phyloP scores from a whole-genome alignment of 208 protist species.

The Perkinsela sp. region DNA sequence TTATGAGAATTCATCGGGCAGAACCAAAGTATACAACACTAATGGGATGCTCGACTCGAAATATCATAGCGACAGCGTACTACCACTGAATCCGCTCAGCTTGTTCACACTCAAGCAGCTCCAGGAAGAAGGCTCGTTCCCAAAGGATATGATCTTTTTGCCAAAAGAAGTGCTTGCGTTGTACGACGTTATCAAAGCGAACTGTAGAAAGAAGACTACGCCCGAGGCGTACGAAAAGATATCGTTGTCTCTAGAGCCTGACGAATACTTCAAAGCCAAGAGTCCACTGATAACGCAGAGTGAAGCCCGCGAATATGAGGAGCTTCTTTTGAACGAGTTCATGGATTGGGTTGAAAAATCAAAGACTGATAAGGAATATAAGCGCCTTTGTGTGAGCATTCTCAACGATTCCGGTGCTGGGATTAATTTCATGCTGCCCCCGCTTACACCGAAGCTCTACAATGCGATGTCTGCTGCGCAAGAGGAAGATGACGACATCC shows the following conservation, averaged over 20 bases:
- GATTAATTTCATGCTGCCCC: neutral
- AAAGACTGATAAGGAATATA: slow-evolving; percentile 5
- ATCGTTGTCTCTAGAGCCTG: slow-evolving; percentile 21
- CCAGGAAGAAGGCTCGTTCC: slow-evolving; percentile 20
- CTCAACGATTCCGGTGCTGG: neutral
- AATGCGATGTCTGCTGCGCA: neutral
- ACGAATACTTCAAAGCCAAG: slow-evolving; percentile 38
- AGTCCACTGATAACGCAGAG: slow-evolving; percentile 41
- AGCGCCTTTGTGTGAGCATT: neutral
- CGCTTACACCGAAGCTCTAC: neutral
- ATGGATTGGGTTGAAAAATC: slow-evolving; percentile 33
- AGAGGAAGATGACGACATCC: neutral
- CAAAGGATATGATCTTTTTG: slow-evolving; percentile 48
- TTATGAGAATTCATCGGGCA: neutral
- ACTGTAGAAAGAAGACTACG: slow-evolving; percentile 14
- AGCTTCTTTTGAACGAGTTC: slow-evolving; percentile 39
- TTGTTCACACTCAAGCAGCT: slow-evolving; percentile 49
- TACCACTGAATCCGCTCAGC: slow-evolving; percentile 49
- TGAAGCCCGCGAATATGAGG: slow-evolving; percentile 42
- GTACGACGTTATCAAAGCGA: slow-evolving; percentile 20
- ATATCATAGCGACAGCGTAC: slow-evolving; percentile 23
- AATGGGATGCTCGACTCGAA: slow-evolving; percentile 30
- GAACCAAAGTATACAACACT: slow-evolving; percentile 4
- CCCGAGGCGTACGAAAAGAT: slow-evolving; percentile 8
- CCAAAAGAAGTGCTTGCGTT: slow-evolving; percentile 57